Percentiles rank a stretch among this genome's conserved stretches.
Evolutionary conservation across 2,329 filamentous ascomycete genomes (phyloP).

Genomic region (Aureobasidium vineae): DNA sequence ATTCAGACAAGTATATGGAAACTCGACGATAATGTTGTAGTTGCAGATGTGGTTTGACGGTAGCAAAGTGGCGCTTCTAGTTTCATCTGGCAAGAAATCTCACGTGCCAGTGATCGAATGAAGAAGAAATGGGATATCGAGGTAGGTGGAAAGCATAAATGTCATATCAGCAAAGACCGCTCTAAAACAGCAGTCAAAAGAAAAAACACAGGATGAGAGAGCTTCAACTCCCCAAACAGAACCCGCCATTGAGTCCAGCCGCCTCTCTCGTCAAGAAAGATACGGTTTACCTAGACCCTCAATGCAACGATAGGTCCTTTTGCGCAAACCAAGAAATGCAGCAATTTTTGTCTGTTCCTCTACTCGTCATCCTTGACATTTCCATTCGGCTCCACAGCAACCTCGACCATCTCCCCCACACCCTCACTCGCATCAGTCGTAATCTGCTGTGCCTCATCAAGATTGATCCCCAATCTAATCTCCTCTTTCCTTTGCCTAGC

Average conservation of each 20-base stretch:
- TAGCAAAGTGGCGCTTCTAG: too few species aligned
- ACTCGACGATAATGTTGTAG: too few species aligned
- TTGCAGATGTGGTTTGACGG: too few species aligned
- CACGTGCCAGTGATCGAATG: too few species aligned
- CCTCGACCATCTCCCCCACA: constrained; percentile 26
- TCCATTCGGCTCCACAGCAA: constrained; percentile 24
- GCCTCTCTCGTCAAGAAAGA: neutral
- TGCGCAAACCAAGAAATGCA: constrained; percentile 1
- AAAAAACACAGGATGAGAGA: neutral
- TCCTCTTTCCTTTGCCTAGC: constrained; percentile 73
- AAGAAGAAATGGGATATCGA: too few species aligned
- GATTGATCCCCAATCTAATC: constrained; percentile 53
- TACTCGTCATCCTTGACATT: constrained; percentile 25
- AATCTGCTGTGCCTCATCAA: constrained; percentile 13
- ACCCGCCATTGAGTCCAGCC: neutral
- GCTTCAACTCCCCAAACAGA: neutral
- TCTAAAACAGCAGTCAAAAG: neutral
- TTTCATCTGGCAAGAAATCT: too few species aligned
- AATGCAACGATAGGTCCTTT: too few species aligned
- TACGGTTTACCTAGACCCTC: neutral
- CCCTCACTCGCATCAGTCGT: constrained; percentile 24
- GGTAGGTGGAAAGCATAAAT: too few species aligned
- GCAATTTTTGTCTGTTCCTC: neutral
- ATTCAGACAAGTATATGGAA: too few species aligned
- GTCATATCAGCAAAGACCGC: neutral